A percentile compares a stretch with the other conserved stretches of the same genome.
Conservation (phyloP, 495 filamentous ascomycete genomes). For the Acidiella bohemica region DNA sequence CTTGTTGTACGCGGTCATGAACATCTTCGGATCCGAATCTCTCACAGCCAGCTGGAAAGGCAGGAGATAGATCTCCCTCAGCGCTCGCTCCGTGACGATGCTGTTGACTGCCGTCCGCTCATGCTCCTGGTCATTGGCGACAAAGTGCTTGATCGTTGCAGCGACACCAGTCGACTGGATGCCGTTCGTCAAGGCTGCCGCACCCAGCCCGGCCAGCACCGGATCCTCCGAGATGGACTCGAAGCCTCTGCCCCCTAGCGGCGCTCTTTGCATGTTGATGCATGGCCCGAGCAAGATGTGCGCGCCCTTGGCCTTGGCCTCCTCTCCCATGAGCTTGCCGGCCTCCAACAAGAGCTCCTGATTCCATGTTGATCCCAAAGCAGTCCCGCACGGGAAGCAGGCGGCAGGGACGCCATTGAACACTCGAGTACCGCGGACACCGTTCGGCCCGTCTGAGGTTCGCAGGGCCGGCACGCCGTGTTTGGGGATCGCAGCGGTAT, state of each 20-base stretch:
- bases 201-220: constrained; percentile 51
- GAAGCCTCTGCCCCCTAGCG: constrained; percentile 64
- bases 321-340: constrained; percentile 51
- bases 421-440: constrained; percentile 58
- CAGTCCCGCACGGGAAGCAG: constrained; percentile 30
- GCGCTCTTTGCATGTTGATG: constrained; percentile 64
- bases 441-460: constrained; percentile 63
- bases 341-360: constrained; percentile 44
- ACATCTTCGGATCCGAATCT: constrained; percentile 47
- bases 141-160: constrained; percentile 67
- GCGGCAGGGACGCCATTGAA: constrained; percentile 47
- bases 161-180: constrained; percentile 58
- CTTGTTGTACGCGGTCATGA: constrained; percentile 69
- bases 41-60: constrained; percentile 60
- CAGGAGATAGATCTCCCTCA: constrained; percentile 65
- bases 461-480: constrained; percentile 57
- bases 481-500: constrained; percentile 52
- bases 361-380: constrained; percentile 61
- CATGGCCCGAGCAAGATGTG: constrained; percentile 63
- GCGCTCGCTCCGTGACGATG: constrained; percentile 52
- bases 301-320: constrained; percentile 55
- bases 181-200: constrained; percentile 52
- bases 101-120: constrained; percentile 53
- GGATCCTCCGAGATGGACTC: constrained; percentile 74
- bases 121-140: constrained; percentile 71